phyloP scores from a whole-genome alignment of 768 basidiomycete genomes.

The Omphalotus guepiniiformis region DNA sequence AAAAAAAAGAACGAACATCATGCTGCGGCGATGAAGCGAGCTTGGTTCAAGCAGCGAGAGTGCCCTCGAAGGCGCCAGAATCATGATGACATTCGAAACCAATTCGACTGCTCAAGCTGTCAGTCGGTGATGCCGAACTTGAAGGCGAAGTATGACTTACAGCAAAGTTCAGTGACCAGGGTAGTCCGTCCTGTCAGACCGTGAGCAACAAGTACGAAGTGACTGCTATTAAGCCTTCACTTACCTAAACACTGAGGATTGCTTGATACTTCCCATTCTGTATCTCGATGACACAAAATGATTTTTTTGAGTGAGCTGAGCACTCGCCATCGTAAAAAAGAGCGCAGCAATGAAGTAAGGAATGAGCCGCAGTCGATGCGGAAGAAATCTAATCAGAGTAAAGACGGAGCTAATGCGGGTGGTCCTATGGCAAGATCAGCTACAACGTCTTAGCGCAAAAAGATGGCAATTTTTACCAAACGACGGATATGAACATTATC shows the following conservation, averaged over 20 bases:
- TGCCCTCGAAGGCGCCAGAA: background rate
- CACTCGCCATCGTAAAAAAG: background rate
- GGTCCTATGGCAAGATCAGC: background rate
- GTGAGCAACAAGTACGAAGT: background rate
- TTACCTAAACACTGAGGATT: background rate
- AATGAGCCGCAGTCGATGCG: background rate
- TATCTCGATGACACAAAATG: background rate
- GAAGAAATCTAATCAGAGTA: background rate
- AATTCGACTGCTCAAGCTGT: constrained; percentile 2
- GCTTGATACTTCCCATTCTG: background rate
- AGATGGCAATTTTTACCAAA: background rate
- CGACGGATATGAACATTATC: constrained; percentile 1
- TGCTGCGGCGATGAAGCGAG: background rate
- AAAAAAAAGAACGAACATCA: background rate
- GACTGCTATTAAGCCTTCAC: background rate
- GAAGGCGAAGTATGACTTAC: background rate
- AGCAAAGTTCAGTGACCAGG: constrained; percentile 1
- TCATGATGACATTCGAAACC: constrained; percentile 3
- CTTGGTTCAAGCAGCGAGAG: background rate
- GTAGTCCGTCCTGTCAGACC: background rate
- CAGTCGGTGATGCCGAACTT: background rate
- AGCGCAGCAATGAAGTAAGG: background rate
- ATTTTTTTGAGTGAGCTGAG: background rate
- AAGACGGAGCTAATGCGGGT: background rate
- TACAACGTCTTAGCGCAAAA: background rate